Conservation (phyloP, 345 rosid genomes). For the Toxicodendron radicans region DNA sequence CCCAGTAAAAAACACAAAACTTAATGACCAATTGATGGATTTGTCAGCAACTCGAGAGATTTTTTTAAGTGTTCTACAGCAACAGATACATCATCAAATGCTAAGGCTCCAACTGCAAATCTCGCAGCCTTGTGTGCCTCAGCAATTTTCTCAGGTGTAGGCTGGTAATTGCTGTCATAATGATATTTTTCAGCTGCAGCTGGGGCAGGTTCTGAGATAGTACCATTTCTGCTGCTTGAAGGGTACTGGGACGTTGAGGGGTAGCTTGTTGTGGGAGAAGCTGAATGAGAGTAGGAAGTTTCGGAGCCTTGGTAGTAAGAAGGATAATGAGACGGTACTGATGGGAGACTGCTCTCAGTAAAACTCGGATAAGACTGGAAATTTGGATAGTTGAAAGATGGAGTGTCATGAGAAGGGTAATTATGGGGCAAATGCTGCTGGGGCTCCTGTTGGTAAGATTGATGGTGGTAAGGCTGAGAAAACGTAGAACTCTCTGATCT, state of each 20-base stretch:
- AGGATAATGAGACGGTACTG: slow-evolving; percentile 60
- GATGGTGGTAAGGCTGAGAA: slow-evolving; percentile 57
- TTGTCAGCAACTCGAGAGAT: slow-evolving; percentile 84
- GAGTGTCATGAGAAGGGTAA: slow-evolving; percentile 57
- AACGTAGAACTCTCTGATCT: slow-evolving; percentile 43
- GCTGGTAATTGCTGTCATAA: slow-evolving; percentile 81
- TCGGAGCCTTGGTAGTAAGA: slow-evolving; percentile 74
- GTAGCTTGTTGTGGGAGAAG: slow-evolving; percentile 57
- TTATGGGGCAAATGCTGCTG: slow-evolving; percentile 55
- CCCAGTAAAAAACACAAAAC: neutral
- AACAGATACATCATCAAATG: slow-evolving; percentile 85
- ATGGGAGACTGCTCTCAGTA: slow-evolving; percentile 73
- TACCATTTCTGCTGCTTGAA: slow-evolving; percentile 50
- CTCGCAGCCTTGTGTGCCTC: slow-evolving; percentile 98
- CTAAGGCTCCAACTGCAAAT: slow-evolving; percentile 96
- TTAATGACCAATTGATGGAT: slow-evolving; percentile 55
- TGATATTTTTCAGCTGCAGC: slow-evolving; percentile 47
- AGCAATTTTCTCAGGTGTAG: slow-evolving; percentile 80
- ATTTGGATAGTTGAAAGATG: slow-evolving; percentile 57
- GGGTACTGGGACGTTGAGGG: slow-evolving; percentile 50
- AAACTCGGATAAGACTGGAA: slow-evolving; percentile 94
- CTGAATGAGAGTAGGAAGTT: slow-evolving; percentile 52
- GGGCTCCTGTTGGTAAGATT: slow-evolving; percentile 55
- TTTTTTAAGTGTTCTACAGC: slow-evolving; percentile 81
- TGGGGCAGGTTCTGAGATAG: slow-evolving; percentile 42